Conservation (phyloP, 2,329 filamentous ascomycete genomes). For the Aspergillus sojae region DNA sequence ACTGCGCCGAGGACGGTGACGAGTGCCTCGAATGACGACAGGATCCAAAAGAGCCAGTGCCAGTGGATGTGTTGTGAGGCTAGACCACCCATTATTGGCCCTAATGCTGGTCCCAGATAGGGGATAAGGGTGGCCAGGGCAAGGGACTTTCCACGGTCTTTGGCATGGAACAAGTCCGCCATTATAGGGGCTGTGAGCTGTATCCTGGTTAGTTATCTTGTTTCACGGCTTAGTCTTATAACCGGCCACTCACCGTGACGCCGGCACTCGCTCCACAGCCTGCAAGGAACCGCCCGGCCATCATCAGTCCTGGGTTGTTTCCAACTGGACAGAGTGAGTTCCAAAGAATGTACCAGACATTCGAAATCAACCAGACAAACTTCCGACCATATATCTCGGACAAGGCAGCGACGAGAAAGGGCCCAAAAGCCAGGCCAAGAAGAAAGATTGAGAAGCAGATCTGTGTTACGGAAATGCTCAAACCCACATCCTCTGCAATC, state of each 20-base stretch:
- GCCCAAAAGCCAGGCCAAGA: slow-evolving; percentile 4
- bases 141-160: slow-evolving; percentile 7
- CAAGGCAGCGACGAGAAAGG: slow-evolving; percentile 6
- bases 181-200: slow-evolving; percentile 6
- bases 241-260: neutral
- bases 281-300: slow-evolving; percentile 3
- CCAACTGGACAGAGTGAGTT: slow-evolving; percentile 8
- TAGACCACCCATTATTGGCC: slow-evolving; percentile 6
- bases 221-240: neutral
- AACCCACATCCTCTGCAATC: neutral
- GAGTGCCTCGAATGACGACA: slow-evolving; percentile 4
- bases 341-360: slow-evolving; percentile 9
- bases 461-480: neutral
- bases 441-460: slow-evolving; percentile 7
- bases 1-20: neutral
- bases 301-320: slow-evolving; percentile 3
- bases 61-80: slow-evolving; percentile 7
- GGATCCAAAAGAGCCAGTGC: slow-evolving; percentile 11
- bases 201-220: neutral
- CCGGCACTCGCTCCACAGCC: slow-evolving; percentile 4
- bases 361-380: neutral
- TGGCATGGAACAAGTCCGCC: slow-evolving; percentile 7
- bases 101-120: slow-evolving; percentile 5
- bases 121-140: slow-evolving; percentile 8
- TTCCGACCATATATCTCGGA: slow-evolving; percentile 9